phyloP scores from a whole-genome alignment of 306 rosid species.

The Fragaria iinumae region DNA sequence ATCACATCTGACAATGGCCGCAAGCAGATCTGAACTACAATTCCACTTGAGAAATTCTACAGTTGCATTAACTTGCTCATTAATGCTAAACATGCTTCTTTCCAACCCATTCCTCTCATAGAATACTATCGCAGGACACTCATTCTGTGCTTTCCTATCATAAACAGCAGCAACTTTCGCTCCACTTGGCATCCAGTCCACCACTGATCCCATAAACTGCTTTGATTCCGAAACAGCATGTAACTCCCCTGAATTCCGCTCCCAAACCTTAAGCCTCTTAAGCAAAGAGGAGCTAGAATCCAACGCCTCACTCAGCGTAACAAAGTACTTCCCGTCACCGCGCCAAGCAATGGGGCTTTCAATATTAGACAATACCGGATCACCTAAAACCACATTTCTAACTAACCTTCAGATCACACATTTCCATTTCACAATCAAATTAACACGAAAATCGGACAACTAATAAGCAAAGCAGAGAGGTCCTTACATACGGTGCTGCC shows the following conservation, averaged over 20 bases:
- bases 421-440: background rate
- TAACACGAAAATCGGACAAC: background rate
- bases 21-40: conserved; percentile 97
- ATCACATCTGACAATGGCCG: conserved; percentile 71
- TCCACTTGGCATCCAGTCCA: conserved; percentile 99
- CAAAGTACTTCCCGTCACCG: conserved; percentile 94
- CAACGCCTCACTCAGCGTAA: conserved; percentile 42
- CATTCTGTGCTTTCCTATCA: conserved; percentile 54
- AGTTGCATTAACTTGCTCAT: conserved; percentile 49
- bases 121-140: conserved; percentile 70
- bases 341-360: conserved; percentile 72
- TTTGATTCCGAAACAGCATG: conserved; percentile 71
- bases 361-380: conserved; percentile 29
- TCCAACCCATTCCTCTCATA: conserved; percentile 92
- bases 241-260: conserved; percentile 71
- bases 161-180: conserved; percentile 86
- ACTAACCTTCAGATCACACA: background rate
- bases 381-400: conserved; percentile 52
- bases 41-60: conserved; percentile 77
- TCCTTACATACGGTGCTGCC: conserved; percentile 66
- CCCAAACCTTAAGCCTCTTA: conserved; percentile 82
- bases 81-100: conserved; percentile 68
- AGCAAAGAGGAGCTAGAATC: conserved; percentile 30
- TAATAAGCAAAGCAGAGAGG: conserved; percentile 23
- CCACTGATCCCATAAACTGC: conserved; percentile 55